phyloP scores from a whole-genome alignment of 805 yeast genomes.

The Brettanomyces anomalus region DNA sequence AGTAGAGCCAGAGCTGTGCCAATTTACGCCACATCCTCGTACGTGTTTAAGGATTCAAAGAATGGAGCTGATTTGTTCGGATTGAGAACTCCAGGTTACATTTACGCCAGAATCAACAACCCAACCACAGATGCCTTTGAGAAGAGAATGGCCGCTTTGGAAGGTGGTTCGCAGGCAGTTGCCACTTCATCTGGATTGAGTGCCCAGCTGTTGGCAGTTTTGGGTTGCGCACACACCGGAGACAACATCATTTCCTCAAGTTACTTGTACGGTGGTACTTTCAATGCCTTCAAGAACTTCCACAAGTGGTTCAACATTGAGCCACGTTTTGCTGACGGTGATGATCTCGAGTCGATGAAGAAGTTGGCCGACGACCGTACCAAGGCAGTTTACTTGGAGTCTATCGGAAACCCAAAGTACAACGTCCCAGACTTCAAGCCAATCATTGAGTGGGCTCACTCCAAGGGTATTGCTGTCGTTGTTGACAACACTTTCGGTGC shows the following conservation, averaged over 20 bases:
- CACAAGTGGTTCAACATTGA: slow-evolving; percentile 76
- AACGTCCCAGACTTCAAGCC: slow-evolving; percentile 86
- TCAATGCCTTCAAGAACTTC: slow-evolving; percentile 90
- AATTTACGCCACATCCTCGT: slow-evolving; percentile 86
- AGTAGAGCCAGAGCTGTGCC: slow-evolving; percentile 85
- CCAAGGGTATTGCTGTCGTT: slow-evolving; percentile 80
- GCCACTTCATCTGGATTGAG: slow-evolving; percentile 96
- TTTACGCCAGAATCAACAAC: slow-evolving; percentile 84
- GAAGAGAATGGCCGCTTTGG: slow-evolving; percentile 85
- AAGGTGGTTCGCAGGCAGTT: slow-evolving; percentile 84
- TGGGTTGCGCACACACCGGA: slow-evolving; percentile 78
- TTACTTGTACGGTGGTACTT: slow-evolving; percentile 90
- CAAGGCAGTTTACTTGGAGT: slow-evolving; percentile 81
- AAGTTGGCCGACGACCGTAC: slow-evolving; percentile 73
- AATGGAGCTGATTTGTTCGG: slow-evolving; percentile 92
- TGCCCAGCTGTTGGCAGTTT: slow-evolving; percentile 80
- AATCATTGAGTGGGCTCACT: slow-evolving; percentile 69
- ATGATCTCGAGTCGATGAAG: slow-evolving; percentile 60
- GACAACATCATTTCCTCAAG: slow-evolving; percentile 86
- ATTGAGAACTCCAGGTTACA: slow-evolving; percentile 72
- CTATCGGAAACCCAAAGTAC: slow-evolving; percentile 89
- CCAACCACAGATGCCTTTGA: slow-evolving; percentile 92
- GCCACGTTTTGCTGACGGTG: slow-evolving; percentile 79
- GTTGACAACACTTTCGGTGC: slow-evolving; percentile 97
- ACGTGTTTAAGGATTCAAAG: slow-evolving; percentile 76